These are phyloP conservation scores for Exophiala xenobiotica DNA, from an alignment of 2,329 filamentous ascomycete species.

Conservation along the genomic window DNA sequence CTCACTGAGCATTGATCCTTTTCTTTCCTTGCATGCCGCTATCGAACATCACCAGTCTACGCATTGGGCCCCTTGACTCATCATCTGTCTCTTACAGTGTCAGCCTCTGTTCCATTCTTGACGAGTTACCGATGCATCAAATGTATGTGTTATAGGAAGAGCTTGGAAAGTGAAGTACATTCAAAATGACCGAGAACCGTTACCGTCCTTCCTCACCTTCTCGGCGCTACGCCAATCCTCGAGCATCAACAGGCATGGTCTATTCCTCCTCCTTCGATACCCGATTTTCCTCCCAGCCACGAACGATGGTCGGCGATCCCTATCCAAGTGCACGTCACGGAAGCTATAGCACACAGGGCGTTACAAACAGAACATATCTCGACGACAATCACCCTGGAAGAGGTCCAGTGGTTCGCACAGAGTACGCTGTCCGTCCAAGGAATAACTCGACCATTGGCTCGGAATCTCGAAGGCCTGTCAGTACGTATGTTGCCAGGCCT, in stretches of 20 bases:
- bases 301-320: slow-evolving; percentile 18
- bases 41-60: not conserved
- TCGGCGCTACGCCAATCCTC: slow-evolving; percentile 21
- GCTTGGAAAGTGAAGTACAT: not conserved
- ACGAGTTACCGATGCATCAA: slow-evolving; percentile 12
- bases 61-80: not conserved
- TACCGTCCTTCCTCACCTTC: slow-evolving; percentile 23
- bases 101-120: not conserved
- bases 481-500: slow-evolving; percentile 19
- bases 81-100: not conserved
- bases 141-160: not conserved
- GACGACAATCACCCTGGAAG: slow-evolving; percentile 24
- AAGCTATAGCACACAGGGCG: slow-evolving; percentile 26
- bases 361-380: slow-evolving; percentile 27
- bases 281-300: slow-evolving; percentile 20
- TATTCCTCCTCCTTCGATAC: slow-evolving; percentile 29
- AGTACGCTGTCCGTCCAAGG: slow-evolving; percentile 31
- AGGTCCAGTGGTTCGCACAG: slow-evolving; percentile 25
- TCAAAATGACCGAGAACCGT: slow-evolving; percentile 26
- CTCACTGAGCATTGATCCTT: not conserved
- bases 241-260: slow-evolving; percentile 28
- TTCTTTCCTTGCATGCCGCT: not conserved
- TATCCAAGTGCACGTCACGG: slow-evolving; percentile 18
- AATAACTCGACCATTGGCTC: slow-evolving; percentile 26
- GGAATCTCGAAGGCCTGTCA: slow-evolving; percentile 28